Evolutionary conservation across 768 basidiomycete genomes (phyloP), one percentile per base, ranked within the genome.

Genomic region (Xerocomellus amylosporus): DNA sequence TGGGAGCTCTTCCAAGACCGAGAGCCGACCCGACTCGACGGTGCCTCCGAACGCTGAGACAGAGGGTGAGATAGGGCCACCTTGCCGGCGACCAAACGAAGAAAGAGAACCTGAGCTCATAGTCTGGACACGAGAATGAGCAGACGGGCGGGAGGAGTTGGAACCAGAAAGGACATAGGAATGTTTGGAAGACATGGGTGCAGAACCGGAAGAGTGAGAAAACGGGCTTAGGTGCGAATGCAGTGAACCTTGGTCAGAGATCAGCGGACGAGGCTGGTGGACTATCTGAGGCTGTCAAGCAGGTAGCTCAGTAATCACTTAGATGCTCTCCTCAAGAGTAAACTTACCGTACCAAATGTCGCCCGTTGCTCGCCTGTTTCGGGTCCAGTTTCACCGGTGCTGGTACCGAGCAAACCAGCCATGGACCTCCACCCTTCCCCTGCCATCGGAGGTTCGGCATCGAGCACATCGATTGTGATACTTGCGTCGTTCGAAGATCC

Each of bases 381-480:
- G 28, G 65, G 49, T 30, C 56, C 61, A 46, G 41, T 53, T 53
- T 64, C 58, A 6, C 55, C 45, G 0, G 56, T 39, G 51, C 49
- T 40, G 67, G 68, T 5, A 37, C 51, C 51, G 12, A 47, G 53
- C 19, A 67, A 52, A 19, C 71, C 72, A 34, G 75, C 64, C 55
- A 88, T 72, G 12, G 74, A 73, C 54, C 81, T 75, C 88, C 88
- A 90, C 5, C 79, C 73, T 51, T 79, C 80, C 19, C 76, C 77
- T 24, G 87, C 82, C 51, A 65, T 64, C 3, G 88, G 88, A 8
- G 88, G 88, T 22, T 77, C 84, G 33, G 88, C 85, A 56, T 90
- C 88, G 15, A 88, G 71, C 6, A 87, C 64, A 63, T 89, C 86
- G 19, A 84, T 77, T 4, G 76, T 70, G 50, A 84, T 22, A 14